Base-by-base conservation (phyloP, 306 rosid genomes). In the Mucuna pruriens region DNA sequence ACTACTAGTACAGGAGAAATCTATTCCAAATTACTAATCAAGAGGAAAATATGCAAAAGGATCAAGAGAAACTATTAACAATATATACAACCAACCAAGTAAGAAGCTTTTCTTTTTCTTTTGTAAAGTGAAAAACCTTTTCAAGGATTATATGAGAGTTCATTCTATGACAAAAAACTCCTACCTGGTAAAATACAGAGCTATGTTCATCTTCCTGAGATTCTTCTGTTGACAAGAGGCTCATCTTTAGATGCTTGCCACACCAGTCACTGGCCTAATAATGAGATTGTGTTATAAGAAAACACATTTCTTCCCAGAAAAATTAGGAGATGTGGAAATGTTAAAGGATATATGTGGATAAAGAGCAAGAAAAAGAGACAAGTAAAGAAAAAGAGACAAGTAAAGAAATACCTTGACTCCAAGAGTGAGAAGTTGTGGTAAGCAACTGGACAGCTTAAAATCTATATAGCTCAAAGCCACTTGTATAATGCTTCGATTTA, bases 171-270 rank as follows among this genome's bases (percentile, higher is more conserved):
- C 63, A 78, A 67, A 75, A 6, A 83, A 60, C 63, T 61, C 62
- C 65, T 85, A 95, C 99, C 97, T 89, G 90, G 85, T 88, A 93
- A 89, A 95, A 95, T 62, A 84, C 74, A 65, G 82, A 74, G 74
- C 74, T 57, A 57, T 95, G 99, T 81, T 93, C 97, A 31, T 91
- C 95, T 65, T 91, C 99, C 81, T 91, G 90, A 76, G 97, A 95
- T 15, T 87, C 99, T 91, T 86, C 89, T 22, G 88, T 80, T 7
- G 95, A 90, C 93, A 95, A 84, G 52, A 95, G 91, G 60, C 92
- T 89, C 99, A 93, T 91, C 84, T 90, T 87, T 76, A 92, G 78
- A 88, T 95, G 97, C 87, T 95, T 95, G 71, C 82, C 89, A 74
- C 95, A 89, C 99, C 97, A 95, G 70, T 82, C 74, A 86, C 84